A percentile compares a stretch with the other conserved stretches of the same genome.
Evolutionary conservation across 352 stramenopile species (phyloP).

Genomic region (Globisporangium ultimum): DNA sequence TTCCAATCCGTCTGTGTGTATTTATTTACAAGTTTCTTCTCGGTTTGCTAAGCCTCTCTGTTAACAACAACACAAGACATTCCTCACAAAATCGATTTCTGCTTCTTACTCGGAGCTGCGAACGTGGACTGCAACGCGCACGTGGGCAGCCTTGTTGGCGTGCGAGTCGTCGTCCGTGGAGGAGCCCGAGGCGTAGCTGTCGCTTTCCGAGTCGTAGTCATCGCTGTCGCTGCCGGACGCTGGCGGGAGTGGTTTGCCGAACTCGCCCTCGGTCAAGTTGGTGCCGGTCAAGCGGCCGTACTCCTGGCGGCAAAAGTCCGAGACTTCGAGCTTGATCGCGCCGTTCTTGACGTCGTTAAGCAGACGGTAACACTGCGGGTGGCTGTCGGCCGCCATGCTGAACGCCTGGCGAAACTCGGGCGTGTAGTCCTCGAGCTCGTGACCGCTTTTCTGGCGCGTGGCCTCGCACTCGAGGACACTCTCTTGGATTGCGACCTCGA

Average conservation of each 20-base stretch:
- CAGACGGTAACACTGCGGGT: conserved; percentile 4
- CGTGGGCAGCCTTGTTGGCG: no score
- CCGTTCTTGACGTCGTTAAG: conserved; percentile 3
- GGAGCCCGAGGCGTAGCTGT: no score
- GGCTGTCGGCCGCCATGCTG: background rate
- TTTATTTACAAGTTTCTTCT: no score
- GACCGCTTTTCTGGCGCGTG: conserved; percentile 5
- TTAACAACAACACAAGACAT: no score
- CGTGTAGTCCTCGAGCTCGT: conserved; percentile 7
- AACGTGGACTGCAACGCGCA: no score
- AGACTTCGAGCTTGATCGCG: background rate
- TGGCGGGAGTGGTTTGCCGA: conserved; percentile 2
- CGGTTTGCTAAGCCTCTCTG: no score
- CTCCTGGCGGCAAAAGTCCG: background rate
- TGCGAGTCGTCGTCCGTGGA: no score
- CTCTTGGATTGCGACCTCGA: conserved; percentile 3
- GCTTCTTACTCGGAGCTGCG: no score
- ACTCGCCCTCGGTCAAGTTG: background rate
- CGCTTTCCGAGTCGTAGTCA: no score
- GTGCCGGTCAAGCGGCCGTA: conserved; percentile 3
- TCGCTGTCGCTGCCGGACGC: no score
- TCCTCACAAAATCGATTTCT: no score
- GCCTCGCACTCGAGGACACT: conserved; percentile 12
- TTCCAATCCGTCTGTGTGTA: no score
- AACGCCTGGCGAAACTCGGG: conserved; percentile 5